Percentiles rank a stretch among this genome's conserved stretches.
phyloP scores from a whole-genome alignment of 1,284 basidiomycete genomes.

The Trichosporon sp. region DNA sequence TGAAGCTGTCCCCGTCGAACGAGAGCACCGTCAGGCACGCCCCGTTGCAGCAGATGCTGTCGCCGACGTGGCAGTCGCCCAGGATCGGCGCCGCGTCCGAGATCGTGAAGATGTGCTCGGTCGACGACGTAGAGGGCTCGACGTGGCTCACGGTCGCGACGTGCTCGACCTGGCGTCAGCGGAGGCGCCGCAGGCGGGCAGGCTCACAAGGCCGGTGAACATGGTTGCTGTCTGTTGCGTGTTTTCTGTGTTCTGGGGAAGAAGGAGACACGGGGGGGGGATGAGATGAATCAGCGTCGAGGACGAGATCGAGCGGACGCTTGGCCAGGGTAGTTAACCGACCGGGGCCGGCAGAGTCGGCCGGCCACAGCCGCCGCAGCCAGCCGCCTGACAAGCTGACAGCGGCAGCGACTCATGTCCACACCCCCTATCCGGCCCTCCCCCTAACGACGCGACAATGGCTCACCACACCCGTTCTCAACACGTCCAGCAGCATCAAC shows the following conservation, averaged over 20 bases:
- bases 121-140: slow-evolving; percentile 40
- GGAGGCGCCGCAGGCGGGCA: neutral
- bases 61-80: slow-evolving; percentile 86
- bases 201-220: slow-evolving; percentile 48
- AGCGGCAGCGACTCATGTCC: neutral
- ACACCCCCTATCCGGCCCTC: neutral
- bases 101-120: slow-evolving; percentile 68
- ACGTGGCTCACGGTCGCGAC: slow-evolving; percentile 40
- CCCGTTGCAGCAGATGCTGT: slow-evolving; percentile 86
- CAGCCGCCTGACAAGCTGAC: neutral
- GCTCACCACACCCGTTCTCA: neutral
- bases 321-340: too few species aligned
- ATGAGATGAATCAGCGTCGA: neutral
- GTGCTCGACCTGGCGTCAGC: slow-evolving; percentile 46
- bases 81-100: slow-evolving; percentile 69
- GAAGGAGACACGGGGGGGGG: neutral
- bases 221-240: slow-evolving; percentile 21
- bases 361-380: neutral
- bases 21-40: slow-evolving; percentile 85
- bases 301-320: too few species aligned
- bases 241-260: too few species aligned
- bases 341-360: neutral
- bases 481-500: neutral
- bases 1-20: slow-evolving; percentile 72
- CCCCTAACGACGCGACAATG: neutral